phyloP scores from a whole-genome alignment of 1,284 basidiomycete species.

The Waitea zeae region DNA sequence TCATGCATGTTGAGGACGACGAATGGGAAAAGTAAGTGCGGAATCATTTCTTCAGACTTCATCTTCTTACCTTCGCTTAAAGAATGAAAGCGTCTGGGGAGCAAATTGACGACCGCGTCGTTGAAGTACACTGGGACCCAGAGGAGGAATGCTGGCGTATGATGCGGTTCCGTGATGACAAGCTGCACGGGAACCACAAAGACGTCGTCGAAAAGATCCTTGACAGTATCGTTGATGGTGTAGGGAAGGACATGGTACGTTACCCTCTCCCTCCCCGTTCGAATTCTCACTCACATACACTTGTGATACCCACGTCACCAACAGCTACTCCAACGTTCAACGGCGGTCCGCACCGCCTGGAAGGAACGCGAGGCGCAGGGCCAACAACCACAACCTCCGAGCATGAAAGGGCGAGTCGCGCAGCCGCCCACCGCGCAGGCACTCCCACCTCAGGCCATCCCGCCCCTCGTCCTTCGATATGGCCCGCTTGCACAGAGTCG shows the following conservation, averaged over 20 bases:
- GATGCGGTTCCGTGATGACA: conserved; percentile 87
- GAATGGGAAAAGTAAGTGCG: conserved; percentile 80
- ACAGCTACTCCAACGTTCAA: conserved; percentile 45
- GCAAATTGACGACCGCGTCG: conserved; percentile 85
- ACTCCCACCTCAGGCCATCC: neutral
- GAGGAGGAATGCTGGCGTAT: conserved; percentile 58
- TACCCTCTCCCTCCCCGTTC: neutral
- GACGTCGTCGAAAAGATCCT: conserved; percentile 75
- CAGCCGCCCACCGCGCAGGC: conserved; percentile 2
- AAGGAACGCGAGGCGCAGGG: conserved; percentile 32
- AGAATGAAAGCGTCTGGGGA: conserved; percentile 78
- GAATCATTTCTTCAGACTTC: neutral
- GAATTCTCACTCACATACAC: conserved; percentile 4
- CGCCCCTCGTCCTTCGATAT: conserved; percentile 27
- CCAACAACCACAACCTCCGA: conserved; percentile 8
- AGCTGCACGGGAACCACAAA: conserved; percentile 76
- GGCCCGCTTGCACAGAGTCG: conserved; percentile 42
- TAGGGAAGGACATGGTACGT: neutral
- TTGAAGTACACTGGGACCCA: conserved; percentile 86
- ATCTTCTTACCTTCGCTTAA: conserved; percentile 3
- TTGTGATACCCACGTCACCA: conserved; percentile 1
- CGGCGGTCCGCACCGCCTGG: conserved; percentile 48
- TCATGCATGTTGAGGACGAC: conserved; percentile 71
- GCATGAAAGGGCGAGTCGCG: too few species aligned
- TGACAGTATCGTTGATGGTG: conserved; percentile 59